Evolutionary conservation across 768 basidiomycete genomes (phyloP), one percentile per base, ranked within the genome.

Genomic region (Fomitopsis pulvina): DNA sequence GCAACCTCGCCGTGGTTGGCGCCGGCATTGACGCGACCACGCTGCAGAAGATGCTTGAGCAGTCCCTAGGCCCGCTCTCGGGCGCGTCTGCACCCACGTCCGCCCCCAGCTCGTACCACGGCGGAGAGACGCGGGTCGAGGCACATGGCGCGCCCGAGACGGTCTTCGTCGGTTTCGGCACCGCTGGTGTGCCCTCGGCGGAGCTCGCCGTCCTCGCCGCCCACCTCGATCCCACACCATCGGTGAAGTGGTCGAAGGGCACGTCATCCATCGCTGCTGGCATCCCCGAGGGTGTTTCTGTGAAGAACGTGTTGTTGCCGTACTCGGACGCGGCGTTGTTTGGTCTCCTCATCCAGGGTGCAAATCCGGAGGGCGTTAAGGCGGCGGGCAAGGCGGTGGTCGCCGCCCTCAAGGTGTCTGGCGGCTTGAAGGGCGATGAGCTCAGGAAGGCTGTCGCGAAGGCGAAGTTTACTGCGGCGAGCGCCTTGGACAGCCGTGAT

Each of bases 291-390:
- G 77, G 78, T 38, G 72, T 85, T 1, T 77, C 77, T 22, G 87
- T 87, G 48, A 76, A 85, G 64, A 68, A 85, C 10, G 81, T 96
- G 47, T 79, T 89, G 62, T 73, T 93, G 11, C 84, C 87, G 12
- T 98, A 98, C 71, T 90, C 92, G 14, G 95, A 98, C 63, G 94
- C 92, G 3, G 74, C 86, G 6, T 76, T 99, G 45, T 81, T 95
- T 52, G 93, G 93, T 51, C 68, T 96, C 50, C 68, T 91, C 47
- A 72, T 97, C 29, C 82, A 88, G 63, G 91, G 82, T 5, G 65
- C 73, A 30, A 85, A 83, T 21, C 63, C 76, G 1, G 72, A 75
- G 39, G 78, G 72, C 46, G 83, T 91, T 41, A 81, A 75, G 57
- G 77, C 82, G 50, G 88, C 83, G 20, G 80, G 77, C 16, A 80